Evolutionary conservation across 2,329 filamentous ascomycete species (phyloP).

Genomic region (Kalmusia sp.): DNA sequence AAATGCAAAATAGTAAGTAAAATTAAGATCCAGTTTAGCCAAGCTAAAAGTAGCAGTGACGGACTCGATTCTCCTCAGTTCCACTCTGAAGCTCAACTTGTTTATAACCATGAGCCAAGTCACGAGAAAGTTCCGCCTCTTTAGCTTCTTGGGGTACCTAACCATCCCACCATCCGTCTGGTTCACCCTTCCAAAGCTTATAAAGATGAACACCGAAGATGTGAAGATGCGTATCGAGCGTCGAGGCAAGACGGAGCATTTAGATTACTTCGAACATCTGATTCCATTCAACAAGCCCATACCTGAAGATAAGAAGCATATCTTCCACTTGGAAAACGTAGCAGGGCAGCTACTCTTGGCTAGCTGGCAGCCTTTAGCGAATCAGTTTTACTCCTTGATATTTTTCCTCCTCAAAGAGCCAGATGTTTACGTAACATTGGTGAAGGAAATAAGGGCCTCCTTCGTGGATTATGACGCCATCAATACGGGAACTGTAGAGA

Average conservation of each 20-base stretch:
- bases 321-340: conserved; percentile 6
- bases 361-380: conserved; percentile 4
- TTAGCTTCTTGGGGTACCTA: background rate
- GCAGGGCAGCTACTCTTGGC: conserved; percentile 2
- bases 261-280: conserved; percentile 6
- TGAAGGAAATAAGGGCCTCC: background rate
- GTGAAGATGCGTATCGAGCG: conserved; percentile 2
- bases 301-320: background rate
- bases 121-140: conserved; percentile 1
- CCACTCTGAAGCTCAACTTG: conserved; percentile 2
- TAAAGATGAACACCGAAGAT: conserved; percentile 1
- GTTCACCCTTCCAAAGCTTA: conserved; percentile 3
- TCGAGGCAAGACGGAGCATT: conserved; percentile 4
- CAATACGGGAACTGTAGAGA: background rate
- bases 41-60: conserved; percentile 1
- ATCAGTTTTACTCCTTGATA: conserved; percentile 3
- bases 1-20: conserved; percentile 4
- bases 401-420: conserved; percentile 6
- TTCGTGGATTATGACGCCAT: background rate
- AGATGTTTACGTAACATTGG: conserved; percentile 1
- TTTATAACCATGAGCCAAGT: background rate
- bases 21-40: background rate
- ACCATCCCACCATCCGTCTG: conserved; percentile 4
- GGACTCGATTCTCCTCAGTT: conserved; percentile 3
- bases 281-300: background rate